Base-by-base conservation (phyloP, 345 rosid genomes). In the Brassica rapa region DNA sequence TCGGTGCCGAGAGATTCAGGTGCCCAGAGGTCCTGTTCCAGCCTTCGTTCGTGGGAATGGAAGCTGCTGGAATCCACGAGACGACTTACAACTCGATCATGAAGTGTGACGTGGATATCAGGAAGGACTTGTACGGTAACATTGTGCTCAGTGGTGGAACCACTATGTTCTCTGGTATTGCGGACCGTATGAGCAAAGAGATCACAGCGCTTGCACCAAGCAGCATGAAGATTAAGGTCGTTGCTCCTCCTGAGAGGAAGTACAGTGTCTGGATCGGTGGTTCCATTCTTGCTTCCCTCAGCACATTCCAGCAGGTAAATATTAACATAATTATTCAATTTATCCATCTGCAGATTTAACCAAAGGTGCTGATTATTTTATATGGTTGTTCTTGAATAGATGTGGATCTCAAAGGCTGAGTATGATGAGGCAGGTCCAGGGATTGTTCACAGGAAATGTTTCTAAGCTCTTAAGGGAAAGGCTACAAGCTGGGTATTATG, bases 231-330 rank as follows among this genome's bases (percentile, higher is more conserved):
- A 87, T 87, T 61, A 89, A 89, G 86, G 93, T 89, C 41, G 93
- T 89, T 63, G 91, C 93, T 41, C 93, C 93, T 9, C 91, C 93
- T 1, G 93, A 89, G 74, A 87, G 93, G 86, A 89, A 89, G 69
- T 89, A 86, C 79, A 87, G 89, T 78, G 93, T 89, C 78, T 89
- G 93, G 93, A 89, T 89, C 8, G 93, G 93, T 46, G 93, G 93
- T 70, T 89, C 93, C 23, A 89, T 89, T 78, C 84, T 89, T 84
- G 93, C 93, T 74, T 89, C 93, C 65, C 91, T 89, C 82, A 87
- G 93, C 79, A 89, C 91, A 55, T 89, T 87, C 87, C 93, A 88
- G 84, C 93, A 89, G 89, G 89, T 89, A 68, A 23, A 16, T 0
- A 11, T 8, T 23, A n/a, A 66, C 11, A n/a, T 1, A 7, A 7